These are phyloP conservation scores for Nakazawaea ernobii DNA, from an alignment of 805 yeast species.

Conservation along the genomic window DNA sequence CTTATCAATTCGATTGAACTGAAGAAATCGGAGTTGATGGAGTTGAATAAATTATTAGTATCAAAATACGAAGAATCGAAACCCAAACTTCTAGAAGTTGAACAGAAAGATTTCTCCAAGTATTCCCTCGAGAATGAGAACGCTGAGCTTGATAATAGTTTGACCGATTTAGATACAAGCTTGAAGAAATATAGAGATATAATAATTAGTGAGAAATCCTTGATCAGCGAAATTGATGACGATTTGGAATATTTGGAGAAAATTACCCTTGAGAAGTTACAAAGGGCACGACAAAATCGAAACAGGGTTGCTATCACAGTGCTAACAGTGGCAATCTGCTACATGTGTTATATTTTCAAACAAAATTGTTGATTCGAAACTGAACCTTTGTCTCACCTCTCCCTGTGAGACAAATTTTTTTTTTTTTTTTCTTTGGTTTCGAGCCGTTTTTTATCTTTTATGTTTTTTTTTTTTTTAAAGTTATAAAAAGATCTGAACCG, in stretches of 20 bases:
- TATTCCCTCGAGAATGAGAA: neutral
- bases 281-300: slow-evolving; percentile 2
- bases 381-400: no score
- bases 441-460: no score
- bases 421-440: no score
- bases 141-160: slow-evolving; percentile 18
- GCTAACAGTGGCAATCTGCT: neutral
- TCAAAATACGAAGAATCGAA: slow-evolving; percentile 22
- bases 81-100: slow-evolving; percentile 22
- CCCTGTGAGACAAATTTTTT: neutral
- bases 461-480: no score
- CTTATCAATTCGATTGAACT: slow-evolving; percentile 19
- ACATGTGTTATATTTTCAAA: neutral
- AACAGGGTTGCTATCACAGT: neutral
- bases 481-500: no score
- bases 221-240: slow-evolving; percentile 5
- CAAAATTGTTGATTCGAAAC: no score
- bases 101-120: slow-evolving; percentile 18
- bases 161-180: slow-evolving; percentile 18
- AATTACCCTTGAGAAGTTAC: neutral
- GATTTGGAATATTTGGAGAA: slow-evolving; percentile 7
- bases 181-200: slow-evolving; percentile 8
- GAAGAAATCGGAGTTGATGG: slow-evolving; percentile 19
- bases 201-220: slow-evolving; percentile 7
- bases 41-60: slow-evolving; percentile 23